These are phyloP conservation scores for Aspergillus heteromorphus DNA, from an alignment of 495 filamentous ascomycete genomes.

Conservation along the genomic window DNA sequence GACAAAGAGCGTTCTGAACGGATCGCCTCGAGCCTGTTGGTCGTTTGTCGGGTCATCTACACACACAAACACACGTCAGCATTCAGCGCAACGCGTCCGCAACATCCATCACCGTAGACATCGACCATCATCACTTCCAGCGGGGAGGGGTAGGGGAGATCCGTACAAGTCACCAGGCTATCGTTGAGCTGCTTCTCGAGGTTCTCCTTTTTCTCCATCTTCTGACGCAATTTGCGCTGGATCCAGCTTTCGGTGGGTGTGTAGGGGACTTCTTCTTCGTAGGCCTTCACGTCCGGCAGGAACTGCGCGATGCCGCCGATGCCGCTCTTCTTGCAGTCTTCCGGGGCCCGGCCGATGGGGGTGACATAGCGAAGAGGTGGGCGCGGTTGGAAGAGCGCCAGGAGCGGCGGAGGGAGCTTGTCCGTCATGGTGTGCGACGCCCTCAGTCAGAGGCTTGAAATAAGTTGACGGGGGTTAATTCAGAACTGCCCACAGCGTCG, in stretches of 20 bases:
- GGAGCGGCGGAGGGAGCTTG: conserved; percentile 85
- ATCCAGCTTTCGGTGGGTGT: conserved; percentile 88
- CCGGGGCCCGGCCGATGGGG: conserved; percentile 74
- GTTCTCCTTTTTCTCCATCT: conserved; percentile 66
- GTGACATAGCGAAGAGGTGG: conserved; percentile 87
- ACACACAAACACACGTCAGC: conserved; percentile 12
- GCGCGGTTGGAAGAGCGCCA: conserved; percentile 89
- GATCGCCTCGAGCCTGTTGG: conserved; percentile 81
- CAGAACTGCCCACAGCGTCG: conserved; percentile 7
- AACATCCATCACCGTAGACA: conserved; percentile 10
- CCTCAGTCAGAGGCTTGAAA: background rate
- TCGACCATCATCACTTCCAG: too few species aligned
- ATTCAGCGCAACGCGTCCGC: background rate
- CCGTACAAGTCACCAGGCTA: conserved; percentile 64
- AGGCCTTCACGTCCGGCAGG: conserved; percentile 62
- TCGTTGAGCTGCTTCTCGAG: conserved; percentile 61
- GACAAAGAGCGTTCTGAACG: conserved; percentile 93
- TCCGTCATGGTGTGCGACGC: conserved; percentile 80
- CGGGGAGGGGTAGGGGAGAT: too few species aligned
- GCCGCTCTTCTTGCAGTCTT: conserved; percentile 62
- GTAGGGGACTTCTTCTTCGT: conserved; percentile 68
- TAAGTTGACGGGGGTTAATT: background rate
- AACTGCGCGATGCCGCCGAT: conserved; percentile 70
- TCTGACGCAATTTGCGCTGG: conserved; percentile 73
- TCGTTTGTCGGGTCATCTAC: conserved; percentile 65